Evolutionary conservation across 2,329 filamentous ascomycete species (phyloP).

Genomic region (Periconia macrospinosa): DNA sequence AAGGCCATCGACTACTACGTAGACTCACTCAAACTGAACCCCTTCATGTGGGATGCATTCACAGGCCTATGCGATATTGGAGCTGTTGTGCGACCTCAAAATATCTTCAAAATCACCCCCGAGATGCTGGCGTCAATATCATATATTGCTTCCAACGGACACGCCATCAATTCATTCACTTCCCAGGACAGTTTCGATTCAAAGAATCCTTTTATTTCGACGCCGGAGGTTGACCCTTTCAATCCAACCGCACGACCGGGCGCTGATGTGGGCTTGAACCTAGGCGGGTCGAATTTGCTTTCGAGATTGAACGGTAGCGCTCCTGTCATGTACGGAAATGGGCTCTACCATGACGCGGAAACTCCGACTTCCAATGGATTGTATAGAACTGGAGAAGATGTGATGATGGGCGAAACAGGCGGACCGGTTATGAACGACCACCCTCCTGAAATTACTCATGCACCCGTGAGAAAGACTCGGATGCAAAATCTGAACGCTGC

Average conservation of each 20-base stretch:
- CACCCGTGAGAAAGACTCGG: constrained; percentile 48
- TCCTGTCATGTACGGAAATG: constrained; percentile 24
- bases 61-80: constrained; percentile 80
- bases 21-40: constrained; percentile 84
- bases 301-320: constrained; percentile 49
- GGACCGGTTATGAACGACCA: constrained; percentile 34
- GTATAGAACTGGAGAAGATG: constrained; percentile 46
- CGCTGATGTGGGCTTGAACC: constrained; percentile 37
- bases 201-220: constrained; percentile 36
- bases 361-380: constrained; percentile 52
- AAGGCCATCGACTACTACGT: constrained; percentile 87
- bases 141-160: constrained; percentile 26
- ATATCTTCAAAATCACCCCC: constrained; percentile 78
- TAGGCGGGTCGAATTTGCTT: constrained; percentile 42
- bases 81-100: constrained; percentile 76
- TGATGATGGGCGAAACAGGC: constrained; percentile 44
- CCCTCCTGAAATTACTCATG: constrained; percentile 47
- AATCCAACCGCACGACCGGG: constrained; percentile 38
- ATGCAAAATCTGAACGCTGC: constrained; percentile 31
- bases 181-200: constrained; percentile 23
- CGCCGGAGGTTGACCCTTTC: constrained; percentile 50
- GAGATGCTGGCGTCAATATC: constrained; percentile 60
- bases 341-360: constrained; percentile 42
- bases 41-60: constrained; percentile 98
- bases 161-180: constrained; percentile 10